Evolutionary conservation across 2,329 filamentous ascomycete genomes (phyloP), one percentile per base, ranked within the genome.

Genomic region (Alternaria atra): DNA sequence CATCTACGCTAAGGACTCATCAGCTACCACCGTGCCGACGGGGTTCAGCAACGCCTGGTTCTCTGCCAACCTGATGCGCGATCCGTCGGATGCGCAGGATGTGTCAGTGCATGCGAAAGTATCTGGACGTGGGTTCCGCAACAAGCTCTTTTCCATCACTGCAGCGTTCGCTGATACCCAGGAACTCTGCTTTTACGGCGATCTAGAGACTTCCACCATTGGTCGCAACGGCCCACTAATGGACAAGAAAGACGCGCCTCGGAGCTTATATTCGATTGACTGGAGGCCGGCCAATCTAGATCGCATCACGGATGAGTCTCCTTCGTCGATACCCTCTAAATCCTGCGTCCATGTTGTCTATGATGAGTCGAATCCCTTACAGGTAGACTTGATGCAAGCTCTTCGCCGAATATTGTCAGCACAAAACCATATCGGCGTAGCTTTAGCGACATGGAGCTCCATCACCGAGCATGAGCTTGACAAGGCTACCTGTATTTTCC

Each of bases 41-140:
- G 61, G 64, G 1, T 61, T 66, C n/a, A 60, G 39, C 44, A 64
- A 55, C 10, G 58, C 52, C 7, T 66, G 64, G 64, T 61, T 66
- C 20, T 66, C 64, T 13, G 35, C 42, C 6, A 47, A 32, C 7
- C 17, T 61, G 25, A 30, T 39, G 12, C 35, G 25, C 20, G 29
- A 48, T 2, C 10, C 48, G 2, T 35, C 43, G 3, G 44, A 57
- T 9, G 23, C n/a, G 5, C 29, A 54, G 8, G 55, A 58, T 23
- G 52, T 60, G 5, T 29, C 32, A 3, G 64, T 61, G 7, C 55
- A 64, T 37, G 55, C 64, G 1, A 58, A 58, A n/a, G 61, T 64
- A 8, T 46, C 40, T 5, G 55, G 57, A 10, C 55, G 55, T 37
- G 61, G 64, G 5, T 66, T 61, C 9, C 61, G 64, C 13, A 66